Evolutionary conservation across 129 eudicot genomes (phyloP), one percentile per base, ranked within the genome.

Genomic region (Flaveria sonorensis): DNA sequence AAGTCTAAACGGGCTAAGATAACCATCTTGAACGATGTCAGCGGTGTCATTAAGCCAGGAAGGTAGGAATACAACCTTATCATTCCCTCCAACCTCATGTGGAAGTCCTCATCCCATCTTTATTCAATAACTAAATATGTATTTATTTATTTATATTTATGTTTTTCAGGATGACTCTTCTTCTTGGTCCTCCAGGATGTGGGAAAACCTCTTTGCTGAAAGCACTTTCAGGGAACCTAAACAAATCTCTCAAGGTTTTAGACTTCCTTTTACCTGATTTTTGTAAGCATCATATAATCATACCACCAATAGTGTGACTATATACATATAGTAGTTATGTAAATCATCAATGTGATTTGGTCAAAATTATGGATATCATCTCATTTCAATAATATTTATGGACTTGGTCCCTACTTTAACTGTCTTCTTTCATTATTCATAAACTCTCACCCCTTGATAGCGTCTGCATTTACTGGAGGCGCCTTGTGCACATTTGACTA

Each of bases 101-200:
- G 53, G 39, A 59, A 73, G 68, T 73, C 43, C n/a, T 59, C 6
- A 59, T 24, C 18, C 20, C 75, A 13, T 50, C 40, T 71, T 47
- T 26, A 70, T 23, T 50, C 24, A 30, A 52, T 51, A 50, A 51
- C 6, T 18, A 20, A 51, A 18, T 18, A 20, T 19, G 10, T 47
- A 10, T 55, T 4, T 70, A 50, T 18, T 8, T 1, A 52, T 52
- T 55, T 20, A 24, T 20, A 24, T 50, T 20, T 18, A 30, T 43
- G 36, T 68, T 13, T 71, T 77, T 36, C 82, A 82, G 96, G 77
- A 82, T 90, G 83, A 87, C 90, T 74, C 81, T 90, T n/a, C 83
- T 90, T 73, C 92, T 90, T 65, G 96, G 96, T 74, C 96, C 96
- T 77, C 96, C 96, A 6, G 96, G 96, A 73, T 85, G 89, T 74